Evolutionary conservation across 805 yeast genomes (phyloP).

Genomic region (Candida suzukii): DNA sequence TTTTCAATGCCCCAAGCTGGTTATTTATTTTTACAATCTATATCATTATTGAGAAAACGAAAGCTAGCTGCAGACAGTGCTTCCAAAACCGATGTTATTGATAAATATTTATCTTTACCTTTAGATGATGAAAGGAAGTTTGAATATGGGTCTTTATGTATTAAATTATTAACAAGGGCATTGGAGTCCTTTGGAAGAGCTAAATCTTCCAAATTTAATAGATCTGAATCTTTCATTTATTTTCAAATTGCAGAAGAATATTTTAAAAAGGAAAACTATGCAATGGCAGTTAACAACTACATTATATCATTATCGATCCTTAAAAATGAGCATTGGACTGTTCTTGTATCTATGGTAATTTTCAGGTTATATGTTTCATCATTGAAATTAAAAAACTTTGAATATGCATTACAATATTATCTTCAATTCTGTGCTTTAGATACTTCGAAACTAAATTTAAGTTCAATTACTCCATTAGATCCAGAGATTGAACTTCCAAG

Average conservation of each 20-base stretch:
- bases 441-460: conserved; percentile 3
- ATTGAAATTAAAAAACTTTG: conserved; percentile 20
- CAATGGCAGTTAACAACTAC: conserved; percentile 34
- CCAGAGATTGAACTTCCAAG: not conserved
- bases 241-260: conserved; percentile 48
- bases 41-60: conserved; percentile 23
- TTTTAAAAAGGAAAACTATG: conserved; percentile 24
- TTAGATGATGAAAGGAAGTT: conserved; percentile 14
- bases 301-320: conserved; percentile 30
- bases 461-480: conserved; percentile 1
- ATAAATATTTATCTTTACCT: conserved; percentile 21
- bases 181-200: conserved; percentile 30
- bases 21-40: conserved; percentile 33
- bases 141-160: conserved; percentile 13
- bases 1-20: conserved; percentile 36
- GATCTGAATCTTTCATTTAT: conserved; percentile 36
- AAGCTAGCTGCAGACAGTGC: conserved; percentile 9
- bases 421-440: conserved; percentile 25
- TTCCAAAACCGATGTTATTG: conserved; percentile 5
- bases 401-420: conserved; percentile 26
- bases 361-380: conserved; percentile 33
- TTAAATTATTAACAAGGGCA: conserved; percentile 28
- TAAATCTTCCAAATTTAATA: conserved; percentile 25
- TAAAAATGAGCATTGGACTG: conserved; percentile 35
- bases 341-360: conserved; percentile 25